These are phyloP conservation scores for Cordyceps pruinosa DNA, from an alignment of 2,329 filamentous ascomycete species.

Conservation along the genomic window DNA sequence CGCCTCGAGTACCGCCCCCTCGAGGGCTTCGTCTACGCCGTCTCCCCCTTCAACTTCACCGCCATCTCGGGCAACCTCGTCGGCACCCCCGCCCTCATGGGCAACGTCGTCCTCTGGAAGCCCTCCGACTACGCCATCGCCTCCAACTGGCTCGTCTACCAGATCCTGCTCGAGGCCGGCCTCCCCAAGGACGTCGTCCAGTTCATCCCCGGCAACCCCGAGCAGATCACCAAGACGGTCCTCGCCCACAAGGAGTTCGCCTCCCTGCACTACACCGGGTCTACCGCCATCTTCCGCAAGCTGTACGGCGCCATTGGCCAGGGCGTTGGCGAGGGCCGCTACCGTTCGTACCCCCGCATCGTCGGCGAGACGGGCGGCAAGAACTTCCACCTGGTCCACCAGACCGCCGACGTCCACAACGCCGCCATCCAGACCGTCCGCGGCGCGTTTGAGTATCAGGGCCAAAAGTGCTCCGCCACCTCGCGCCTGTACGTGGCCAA, in stretches of 20 bases:
- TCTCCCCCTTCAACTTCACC: conserved; percentile 96
- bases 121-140: conserved; percentile 83
- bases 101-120: conserved; percentile 96
- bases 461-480: conserved; percentile 85
- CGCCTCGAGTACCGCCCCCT: conserved; percentile 82
- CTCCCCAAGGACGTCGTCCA: conserved; percentile 86
- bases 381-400: conserved; percentile 84
- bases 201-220: conserved; percentile 84
- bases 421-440: conserved; percentile 77
- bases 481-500: conserved; percentile 72
- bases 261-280: conserved; percentile 91
- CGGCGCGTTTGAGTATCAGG: conserved; percentile 84
- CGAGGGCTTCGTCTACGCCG: conserved; percentile 91
- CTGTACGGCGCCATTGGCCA: conserved; percentile 81
- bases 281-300: conserved; percentile 82
- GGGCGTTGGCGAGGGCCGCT: conserved; percentile 74
- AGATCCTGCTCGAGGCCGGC: conserved; percentile 85
- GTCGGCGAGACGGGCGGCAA: conserved; percentile 90
- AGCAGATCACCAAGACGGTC: conserved; percentile 71
- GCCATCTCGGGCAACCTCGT: conserved; percentile 86
- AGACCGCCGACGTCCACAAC: conserved; percentile 68
- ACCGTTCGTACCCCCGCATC: conserved; percentile 78
- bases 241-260: conserved; percentile 75
- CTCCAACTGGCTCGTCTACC: conserved; percentile 86
- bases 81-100: conserved; percentile 76